A percentile compares a stretch with the other conserved stretches of the same genome.
Conservation (phyloP, 768 basidiomycete genomes). For the Podaxis sp. region DNA sequence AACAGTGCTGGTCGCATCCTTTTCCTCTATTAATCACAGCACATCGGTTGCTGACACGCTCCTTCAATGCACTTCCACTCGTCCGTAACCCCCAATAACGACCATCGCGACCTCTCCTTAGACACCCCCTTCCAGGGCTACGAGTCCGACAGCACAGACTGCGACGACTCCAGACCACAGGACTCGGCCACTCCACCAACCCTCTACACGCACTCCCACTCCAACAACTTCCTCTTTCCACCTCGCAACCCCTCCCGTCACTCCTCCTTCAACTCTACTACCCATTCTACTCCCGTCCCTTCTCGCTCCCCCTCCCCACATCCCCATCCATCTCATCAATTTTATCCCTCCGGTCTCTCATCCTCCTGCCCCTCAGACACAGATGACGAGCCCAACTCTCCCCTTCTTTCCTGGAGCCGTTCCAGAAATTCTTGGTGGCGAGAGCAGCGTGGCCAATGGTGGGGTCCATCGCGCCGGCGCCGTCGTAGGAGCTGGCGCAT, state of each 20-base stretch:
- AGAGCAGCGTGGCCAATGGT: slow-evolving; percentile 57
- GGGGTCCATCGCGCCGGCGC: slow-evolving; percentile 51
- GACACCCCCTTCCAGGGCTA: slow-evolving; percentile 34
- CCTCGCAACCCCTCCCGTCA: slow-evolving; percentile 34
- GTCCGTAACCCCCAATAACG: too few relatives aligned
- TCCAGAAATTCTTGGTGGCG: slow-evolving; percentile 39
- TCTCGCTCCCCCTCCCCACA: slow-evolving; percentile 64
- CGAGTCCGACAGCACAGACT: slow-evolving; percentile 46
- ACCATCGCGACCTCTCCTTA: slow-evolving; percentile 17
- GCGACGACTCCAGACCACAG: slow-evolving; percentile 30
- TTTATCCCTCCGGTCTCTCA: slow-evolving; percentile 46
- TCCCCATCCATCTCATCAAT: slow-evolving; percentile 48
- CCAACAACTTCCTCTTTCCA: slow-evolving; percentile 31
- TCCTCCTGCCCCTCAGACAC: slow-evolving; percentile 61
- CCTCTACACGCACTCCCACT: neutral
- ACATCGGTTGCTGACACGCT: too few relatives aligned
- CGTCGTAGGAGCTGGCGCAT: slow-evolving; percentile 49
- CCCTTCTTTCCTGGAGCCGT: slow-evolving; percentile 36
- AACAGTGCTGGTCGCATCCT: too few relatives aligned
- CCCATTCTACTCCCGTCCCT: slow-evolving; percentile 53
- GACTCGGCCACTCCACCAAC: slow-evolving; percentile 1
- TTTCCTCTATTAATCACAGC: too few relatives aligned
- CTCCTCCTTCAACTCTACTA: slow-evolving; percentile 41
- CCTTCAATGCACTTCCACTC: too few relatives aligned
- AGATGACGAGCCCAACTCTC: slow-evolving; percentile 58